Base-by-base conservation (phyloP, 805 yeast genomes). In the Blastobotrys peoriensis region DNA sequence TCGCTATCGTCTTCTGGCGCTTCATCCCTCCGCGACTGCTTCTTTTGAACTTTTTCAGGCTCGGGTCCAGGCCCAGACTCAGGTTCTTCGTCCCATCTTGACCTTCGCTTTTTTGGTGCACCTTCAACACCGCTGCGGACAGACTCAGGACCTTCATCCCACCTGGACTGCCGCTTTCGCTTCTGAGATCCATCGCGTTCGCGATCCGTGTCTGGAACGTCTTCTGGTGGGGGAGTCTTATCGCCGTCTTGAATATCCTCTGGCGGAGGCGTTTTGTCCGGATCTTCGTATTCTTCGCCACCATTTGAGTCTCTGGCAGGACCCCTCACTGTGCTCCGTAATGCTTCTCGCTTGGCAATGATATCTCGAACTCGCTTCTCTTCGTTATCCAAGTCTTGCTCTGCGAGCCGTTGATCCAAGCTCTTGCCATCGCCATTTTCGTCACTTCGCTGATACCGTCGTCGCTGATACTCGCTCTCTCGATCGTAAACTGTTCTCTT, bases 401-500 rank as follows among this genome's bases (percentile, higher is more conserved):
- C 65, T 67, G 67, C 64, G n/a, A 63, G 55, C 46, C 74, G 70
- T 41, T 68, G 68, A 50, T 75, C 74, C 1, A 71, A 56, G 52
- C 34, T 38, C 44, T 52, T 51, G 17, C 41, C 52, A 4, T 39
- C 39, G 15, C 54, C 64, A 4, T 59, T 60, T 0, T 62, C 57
- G 4, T 65, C 45, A 21, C 49, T 57, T 22, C 68, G 47, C 30
- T 63, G 60, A 21, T 60, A 59, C 48, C 69, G 66, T 47, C 69
- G 66, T 47, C 61, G 66, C 39, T 75, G 80, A 55, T 77, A 80
- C 3, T 69, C 74, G 37, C 66, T 63, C 52, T 73, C 79, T 16
- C 69, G 63, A 3, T 65, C 63, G 33, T 52, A 59, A 33, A 59
- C 50, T 16, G 55, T 47, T 35, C 49, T 47, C 44, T 34, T 47